A percentile compares a stretch with the other conserved stretches of the same genome.
These are phyloP conservation scores for Torulaspora maleeae DNA, from an alignment of 805 yeast genomes.

Conservation along the genomic window DNA sequence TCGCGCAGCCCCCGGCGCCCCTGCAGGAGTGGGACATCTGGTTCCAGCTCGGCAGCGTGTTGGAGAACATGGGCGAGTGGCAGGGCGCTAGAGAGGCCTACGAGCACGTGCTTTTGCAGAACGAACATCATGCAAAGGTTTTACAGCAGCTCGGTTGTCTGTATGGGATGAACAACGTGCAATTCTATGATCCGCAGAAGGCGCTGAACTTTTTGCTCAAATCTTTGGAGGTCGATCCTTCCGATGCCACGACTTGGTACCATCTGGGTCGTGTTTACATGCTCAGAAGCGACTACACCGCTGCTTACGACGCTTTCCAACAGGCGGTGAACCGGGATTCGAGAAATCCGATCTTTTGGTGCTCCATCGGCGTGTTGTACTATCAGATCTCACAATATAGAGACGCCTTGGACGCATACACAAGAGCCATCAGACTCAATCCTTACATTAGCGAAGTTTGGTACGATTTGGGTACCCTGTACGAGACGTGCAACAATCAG, in stretches of 20 bases:
- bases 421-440: constrained; percentile 90
- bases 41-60: constrained; percentile 96
- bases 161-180: constrained; percentile 60
- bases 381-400: constrained; percentile 94
- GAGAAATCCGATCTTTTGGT: constrained; percentile 97
- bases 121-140: constrained; percentile 93
- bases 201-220: constrained; percentile 80
- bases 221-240: constrained; percentile 80
- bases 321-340: constrained; percentile 97
- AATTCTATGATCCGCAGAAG: constrained; percentile 71
- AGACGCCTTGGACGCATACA: constrained; percentile 96
- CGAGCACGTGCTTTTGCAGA: constrained; percentile 82
- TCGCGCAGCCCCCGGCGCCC: constrained; percentile 90
- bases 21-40: constrained; percentile 95
- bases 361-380: constrained; percentile 90
- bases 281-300: constrained; percentile 91
- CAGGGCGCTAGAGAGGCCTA: constrained; percentile 91
- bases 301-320: constrained; percentile 97
- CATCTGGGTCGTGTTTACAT: constrained; percentile 94
- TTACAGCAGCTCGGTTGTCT: constrained; percentile 94
- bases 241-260: constrained; percentile 97
- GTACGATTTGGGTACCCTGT: constrained; percentile 96
- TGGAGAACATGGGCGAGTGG: constrained; percentile 91
- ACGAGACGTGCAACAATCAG: constrained; percentile 96
- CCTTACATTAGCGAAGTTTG: constrained; percentile 97